These are phyloP conservation scores for Coemansia sp. DNA, from an alignment of 192 early-diverging fungal species.

Conservation along the genomic window DNA sequence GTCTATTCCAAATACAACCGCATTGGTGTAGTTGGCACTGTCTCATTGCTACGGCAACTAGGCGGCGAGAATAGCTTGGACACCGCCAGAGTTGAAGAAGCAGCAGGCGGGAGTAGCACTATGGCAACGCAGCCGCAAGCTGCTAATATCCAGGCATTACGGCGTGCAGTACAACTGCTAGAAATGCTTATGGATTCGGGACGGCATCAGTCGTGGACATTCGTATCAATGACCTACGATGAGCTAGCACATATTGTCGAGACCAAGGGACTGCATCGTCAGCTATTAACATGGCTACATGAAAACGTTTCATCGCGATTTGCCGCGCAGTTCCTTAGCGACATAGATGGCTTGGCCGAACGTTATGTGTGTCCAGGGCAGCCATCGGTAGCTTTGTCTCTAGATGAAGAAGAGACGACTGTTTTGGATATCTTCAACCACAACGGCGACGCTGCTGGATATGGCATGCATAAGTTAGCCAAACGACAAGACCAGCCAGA, in stretches of 20 bases:
- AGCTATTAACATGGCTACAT: slow-evolving; percentile 65
- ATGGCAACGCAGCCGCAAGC: slow-evolving; percentile 33
- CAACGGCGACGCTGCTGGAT: slow-evolving; percentile 18
- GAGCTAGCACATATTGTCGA: slow-evolving; percentile 68
- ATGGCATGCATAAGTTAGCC: slow-evolving; percentile 51
- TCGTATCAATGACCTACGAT: slow-evolving; percentile 66
- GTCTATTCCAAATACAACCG: slow-evolving; percentile 61
- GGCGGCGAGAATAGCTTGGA: slow-evolving; percentile 46
- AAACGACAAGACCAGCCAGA: slow-evolving; percentile 5
- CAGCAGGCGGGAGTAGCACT: slow-evolving; percentile 9
- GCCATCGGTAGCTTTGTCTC: slow-evolving; percentile 21
- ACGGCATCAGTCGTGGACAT: slow-evolving; percentile 57
- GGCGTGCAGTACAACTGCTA: slow-evolving; percentile 58
- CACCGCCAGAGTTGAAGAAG: not conserved
- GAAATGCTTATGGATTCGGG: slow-evolving; percentile 56
- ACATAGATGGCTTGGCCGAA: slow-evolving; percentile 28
- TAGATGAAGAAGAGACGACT: slow-evolving; percentile 33
- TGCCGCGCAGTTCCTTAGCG: slow-evolving; percentile 58
- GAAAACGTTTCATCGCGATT: slow-evolving; percentile 63
- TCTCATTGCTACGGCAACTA: slow-evolving; percentile 63
- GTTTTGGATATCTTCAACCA: slow-evolving; percentile 43
- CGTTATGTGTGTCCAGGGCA: slow-evolving; percentile 12
- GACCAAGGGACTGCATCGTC: slow-evolving; percentile 51
- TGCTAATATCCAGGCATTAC: slow-evolving; percentile 43
- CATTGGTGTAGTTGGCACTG: slow-evolving; percentile 68